phyloP scores from a whole-genome alignment of 2,329 filamentous ascomycete species.

The Fusarium acutatum region DNA sequence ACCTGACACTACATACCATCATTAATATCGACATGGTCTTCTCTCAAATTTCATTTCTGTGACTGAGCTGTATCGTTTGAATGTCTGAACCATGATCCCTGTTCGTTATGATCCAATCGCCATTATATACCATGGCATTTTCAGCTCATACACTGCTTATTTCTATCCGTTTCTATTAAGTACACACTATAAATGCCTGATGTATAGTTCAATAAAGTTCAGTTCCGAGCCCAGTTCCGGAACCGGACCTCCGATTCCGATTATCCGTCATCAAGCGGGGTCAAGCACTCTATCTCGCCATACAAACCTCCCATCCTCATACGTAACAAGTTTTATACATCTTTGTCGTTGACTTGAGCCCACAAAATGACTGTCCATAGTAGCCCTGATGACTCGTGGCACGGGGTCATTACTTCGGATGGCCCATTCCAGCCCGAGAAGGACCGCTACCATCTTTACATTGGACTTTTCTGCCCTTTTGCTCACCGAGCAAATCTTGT shows the following conservation, averaged over 20 bases:
- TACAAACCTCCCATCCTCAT: neutral
- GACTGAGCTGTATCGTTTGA: neutral
- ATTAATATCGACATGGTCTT: neutral
- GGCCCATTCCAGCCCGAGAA: conserved; percentile 63
- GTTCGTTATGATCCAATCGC: neutral
- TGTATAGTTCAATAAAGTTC: neutral
- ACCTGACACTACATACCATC: neutral
- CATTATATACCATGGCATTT: neutral
- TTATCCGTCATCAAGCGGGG: neutral
- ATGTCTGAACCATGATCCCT: rapidly evolving
- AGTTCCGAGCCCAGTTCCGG: neutral
- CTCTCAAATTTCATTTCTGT: neutral
- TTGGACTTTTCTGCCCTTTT: conserved; percentile 69
- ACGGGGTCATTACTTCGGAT: conserved; percentile 25
- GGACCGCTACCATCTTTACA: conserved; percentile 68
- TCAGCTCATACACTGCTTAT: too few species aligned
- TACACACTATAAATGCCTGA: neutral
- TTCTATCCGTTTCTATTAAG: too few species aligned
- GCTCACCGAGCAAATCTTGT: conserved; percentile 78
- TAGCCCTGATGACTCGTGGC: conserved; percentile 38
- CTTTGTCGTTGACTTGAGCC: neutral
- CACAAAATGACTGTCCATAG: conserved; percentile 26
- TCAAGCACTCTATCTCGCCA: neutral
- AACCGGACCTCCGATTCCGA: neutral
- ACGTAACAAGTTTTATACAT: too few species aligned